Evolutionary conservation across 192 early-diverging fungal species (phyloP), one percentile per base, ranked within the genome.

Genomic region (Umbelopsis sp.): DNA sequence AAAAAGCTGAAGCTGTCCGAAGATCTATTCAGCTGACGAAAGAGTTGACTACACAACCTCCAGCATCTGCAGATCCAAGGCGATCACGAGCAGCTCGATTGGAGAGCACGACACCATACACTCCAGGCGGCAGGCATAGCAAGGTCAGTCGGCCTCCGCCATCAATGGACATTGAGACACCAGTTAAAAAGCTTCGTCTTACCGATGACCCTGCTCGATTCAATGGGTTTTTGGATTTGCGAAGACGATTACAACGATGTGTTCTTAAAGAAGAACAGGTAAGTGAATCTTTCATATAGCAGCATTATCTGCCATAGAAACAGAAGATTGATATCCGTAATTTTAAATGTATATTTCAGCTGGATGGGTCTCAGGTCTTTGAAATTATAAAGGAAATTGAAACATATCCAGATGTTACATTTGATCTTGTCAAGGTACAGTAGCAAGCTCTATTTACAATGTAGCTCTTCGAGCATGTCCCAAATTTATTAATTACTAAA

Each of bases 391-490:
- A 29, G n/a, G 49, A 80, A 41, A 54, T 80, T 16, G 79, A 80
- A 72, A 24, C 44, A 25, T 80, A 76, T 68, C 31, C 75, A 34
- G 51, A 26, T n/a, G 74, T 71, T 22, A 68, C 74, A 56, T 76
- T 80, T 62, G 71, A 80, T 17, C 50, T 80, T 43, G 74, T 76
- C 24, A 80, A 76, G 68, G 79, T 80, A 75, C 17, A 21, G n/a
- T n/a, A n/a, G n/a, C n/a, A n/a, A n/a, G 22, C 16, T 1, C 17
- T 44, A 38, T 6, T n/a, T 11, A 62, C 51, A 24, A 14, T 31
- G 34, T 53, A 7, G n/a, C 24, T 21, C 62, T 54, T 29, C 31
- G 31, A 34, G n/a, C 22, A 36, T 44, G 1, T 26, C 29, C 65
- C 54, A 21, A 45, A 29, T 34, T 41, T 5, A 16, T 22, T 50